These are phyloP conservation scores for Puccinia triticina DNA, from an alignment of 1,284 basidiomycete species.

Conservation along the genomic window DNA sequence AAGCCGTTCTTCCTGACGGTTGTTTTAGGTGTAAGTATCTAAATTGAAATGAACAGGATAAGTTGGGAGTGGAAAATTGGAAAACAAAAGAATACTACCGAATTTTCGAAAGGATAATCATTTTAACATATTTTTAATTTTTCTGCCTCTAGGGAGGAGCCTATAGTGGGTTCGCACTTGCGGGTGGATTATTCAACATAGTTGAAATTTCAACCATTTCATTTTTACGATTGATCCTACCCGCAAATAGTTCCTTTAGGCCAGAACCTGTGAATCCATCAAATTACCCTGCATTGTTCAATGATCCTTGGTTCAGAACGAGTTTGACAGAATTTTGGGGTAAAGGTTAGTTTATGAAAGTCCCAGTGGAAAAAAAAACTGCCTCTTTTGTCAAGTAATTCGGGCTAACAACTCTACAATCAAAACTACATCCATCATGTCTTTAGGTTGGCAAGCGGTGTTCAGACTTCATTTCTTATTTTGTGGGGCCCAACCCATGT, in stretches of 20 bases:
- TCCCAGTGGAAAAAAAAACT: too few species aligned
- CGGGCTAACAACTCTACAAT: neutral
- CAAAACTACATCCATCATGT: neutral
- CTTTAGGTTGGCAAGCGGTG: conserved; percentile 48
- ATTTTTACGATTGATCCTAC: conserved; percentile 2
- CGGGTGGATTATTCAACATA: conserved; percentile 44
- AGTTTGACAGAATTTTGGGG: conserved; percentile 49
- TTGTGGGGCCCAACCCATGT: conserved; percentile 44
- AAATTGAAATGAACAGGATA: neutral
- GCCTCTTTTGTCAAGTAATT: too few species aligned
- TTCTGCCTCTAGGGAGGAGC: conserved; percentile 21
- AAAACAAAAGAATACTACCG: too few species aligned
- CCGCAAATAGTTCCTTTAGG: conserved; percentile 21
- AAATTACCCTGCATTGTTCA: conserved; percentile 48
- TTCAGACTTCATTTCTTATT: conserved; percentile 49
- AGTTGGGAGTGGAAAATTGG: neutral
- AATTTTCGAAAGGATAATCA: too few species aligned
- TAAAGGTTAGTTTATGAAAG: conserved; percentile 28
- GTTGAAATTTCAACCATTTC: conserved; percentile 22
- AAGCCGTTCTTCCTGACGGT: conserved; percentile 33
- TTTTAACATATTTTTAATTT: neutral
- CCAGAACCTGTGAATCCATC: conserved; percentile 41
- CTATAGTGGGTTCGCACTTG: conserved; percentile 31
- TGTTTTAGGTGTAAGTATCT: conserved; percentile 23
- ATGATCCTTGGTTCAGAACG: conserved; percentile 30